Evolutionary conservation across 345 rosid species (phyloP).

Genomic region (Arabis hirsuta): DNA sequence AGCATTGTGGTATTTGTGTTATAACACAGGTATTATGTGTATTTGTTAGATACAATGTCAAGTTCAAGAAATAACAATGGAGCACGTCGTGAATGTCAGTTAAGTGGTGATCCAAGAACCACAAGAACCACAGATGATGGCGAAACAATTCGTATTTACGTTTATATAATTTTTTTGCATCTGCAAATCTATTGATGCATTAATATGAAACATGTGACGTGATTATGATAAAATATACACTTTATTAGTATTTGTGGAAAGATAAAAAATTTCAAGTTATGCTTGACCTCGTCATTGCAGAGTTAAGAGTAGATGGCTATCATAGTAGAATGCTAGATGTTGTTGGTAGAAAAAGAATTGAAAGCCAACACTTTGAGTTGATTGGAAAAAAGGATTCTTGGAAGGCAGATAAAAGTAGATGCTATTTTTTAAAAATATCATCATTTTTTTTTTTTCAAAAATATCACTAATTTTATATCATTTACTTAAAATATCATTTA

Average conservation of each 20-base stretch:
- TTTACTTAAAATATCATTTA: no score
- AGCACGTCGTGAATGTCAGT: neutral
- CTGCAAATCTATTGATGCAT: neutral
- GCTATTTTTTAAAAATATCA: no score
- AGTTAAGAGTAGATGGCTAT: neutral
- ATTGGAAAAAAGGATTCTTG: neutral
- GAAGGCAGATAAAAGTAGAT: neutral
- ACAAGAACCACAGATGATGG: neutral
- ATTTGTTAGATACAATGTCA: neutral
- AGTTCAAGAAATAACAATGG: neutral
- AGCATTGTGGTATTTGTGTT: no score
- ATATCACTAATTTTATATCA: no score
- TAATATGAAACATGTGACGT: neutral
- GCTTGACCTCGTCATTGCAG: neutral
- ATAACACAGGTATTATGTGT: no score
- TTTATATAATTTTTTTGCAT: neutral
- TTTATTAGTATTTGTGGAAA: conserved; percentile 1
- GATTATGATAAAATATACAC: neutral
- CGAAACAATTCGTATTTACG: neutral
- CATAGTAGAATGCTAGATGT: neutral
- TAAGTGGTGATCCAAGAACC: neutral
- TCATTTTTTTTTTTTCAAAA: no score
- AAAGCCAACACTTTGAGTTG: neutral
- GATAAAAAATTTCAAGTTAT: conserved; percentile 8
- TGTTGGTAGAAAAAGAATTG: neutral